phyloP scores from a whole-genome alignment of 306 rosid genomes.

The Fagus crenata region DNA sequence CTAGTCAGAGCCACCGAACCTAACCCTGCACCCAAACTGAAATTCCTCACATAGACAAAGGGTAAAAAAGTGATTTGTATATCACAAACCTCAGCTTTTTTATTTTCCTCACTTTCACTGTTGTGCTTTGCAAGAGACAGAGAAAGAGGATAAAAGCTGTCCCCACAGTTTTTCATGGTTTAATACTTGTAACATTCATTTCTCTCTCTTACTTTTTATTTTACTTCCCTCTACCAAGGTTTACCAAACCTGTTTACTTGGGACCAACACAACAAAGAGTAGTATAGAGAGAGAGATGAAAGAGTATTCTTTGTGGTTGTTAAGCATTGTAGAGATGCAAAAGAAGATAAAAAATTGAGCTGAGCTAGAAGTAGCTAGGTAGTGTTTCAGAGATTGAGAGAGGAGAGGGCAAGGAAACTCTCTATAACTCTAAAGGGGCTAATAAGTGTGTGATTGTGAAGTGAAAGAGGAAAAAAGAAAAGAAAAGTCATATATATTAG shows the following conservation, averaged over 20 bases:
- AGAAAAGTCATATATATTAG: conserved; percentile 12
- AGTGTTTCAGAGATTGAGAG: conserved; percentile 22
- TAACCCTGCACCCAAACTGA: neutral
- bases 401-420: neutral
- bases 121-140: conserved; percentile 30
- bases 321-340: conserved; percentile 30
- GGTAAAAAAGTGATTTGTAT: conserved; percentile 24
- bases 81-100: neutral
- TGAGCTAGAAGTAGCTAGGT: conserved; percentile 42
- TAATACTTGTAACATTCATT: conserved; percentile 14
- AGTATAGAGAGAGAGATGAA: conserved; percentile 11
- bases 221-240: conserved; percentile 25
- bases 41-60: conserved; percentile 7
- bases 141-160: conserved; percentile 43
- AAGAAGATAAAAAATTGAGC: conserved; percentile 23
- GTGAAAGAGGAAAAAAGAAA: conserved; percentile 16
- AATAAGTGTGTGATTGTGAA: conserved; percentile 12
- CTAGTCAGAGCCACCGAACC: conserved; percentile 3
- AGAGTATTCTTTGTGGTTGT: conserved; percentile 30
- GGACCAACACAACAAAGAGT: neutral
- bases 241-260: conserved; percentile 37
- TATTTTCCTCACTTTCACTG: conserved; percentile 1
- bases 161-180: conserved; percentile 42
- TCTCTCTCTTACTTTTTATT: conserved; percentile 17
- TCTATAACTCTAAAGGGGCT: neutral